A percentile compares a stretch with the other conserved stretches of the same genome.
These are phyloP conservation scores for Wickerhamiella occidentalis DNA, from an alignment of 805 yeast genomes.

Conservation along the genomic window DNA sequence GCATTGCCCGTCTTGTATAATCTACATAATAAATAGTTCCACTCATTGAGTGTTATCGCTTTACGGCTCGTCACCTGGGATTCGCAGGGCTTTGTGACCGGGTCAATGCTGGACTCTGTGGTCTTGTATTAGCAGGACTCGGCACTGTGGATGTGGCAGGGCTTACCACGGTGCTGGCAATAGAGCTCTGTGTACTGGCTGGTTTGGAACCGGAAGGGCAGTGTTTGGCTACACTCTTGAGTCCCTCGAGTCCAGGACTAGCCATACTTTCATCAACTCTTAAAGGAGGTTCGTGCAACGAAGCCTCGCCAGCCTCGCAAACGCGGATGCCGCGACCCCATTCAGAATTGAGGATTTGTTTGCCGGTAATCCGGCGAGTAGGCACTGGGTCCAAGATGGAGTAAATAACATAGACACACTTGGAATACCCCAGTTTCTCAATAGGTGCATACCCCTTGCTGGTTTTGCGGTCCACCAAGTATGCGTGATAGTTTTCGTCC, in stretches of 20 bases:
- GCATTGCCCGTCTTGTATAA: too few relatives aligned
- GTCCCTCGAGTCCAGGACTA: not conserved
- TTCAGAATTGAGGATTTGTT: constrained; percentile 79
- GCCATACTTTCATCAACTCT: not conserved
- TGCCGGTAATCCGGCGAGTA: constrained; percentile 70
- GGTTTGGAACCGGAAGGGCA: constrained; percentile 41
- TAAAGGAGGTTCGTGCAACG: constrained; percentile 6
- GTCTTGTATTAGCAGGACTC: not conserved
- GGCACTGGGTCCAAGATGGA: constrained; percentile 90
- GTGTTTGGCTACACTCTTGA: constrained; percentile 10
- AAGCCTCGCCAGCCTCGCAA: constrained; percentile 51
- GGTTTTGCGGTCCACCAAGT: constrained; percentile 65
- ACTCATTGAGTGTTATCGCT: not conserved
- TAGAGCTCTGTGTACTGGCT: constrained; percentile 24
- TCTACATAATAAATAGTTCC: constrained; percentile 5
- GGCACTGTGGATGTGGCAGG: not conserved
- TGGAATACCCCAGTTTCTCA: constrained; percentile 67
- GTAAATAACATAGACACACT: constrained; percentile 87
- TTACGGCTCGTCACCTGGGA: not conserved
- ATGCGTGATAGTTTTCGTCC: constrained; percentile 70
- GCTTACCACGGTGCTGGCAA: not conserved
- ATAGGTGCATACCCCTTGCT: constrained; percentile 86
- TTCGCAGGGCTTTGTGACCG: not conserved
- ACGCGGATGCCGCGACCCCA: constrained; percentile 87
- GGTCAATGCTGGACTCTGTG: not conserved